Conservation (phyloP, 768 basidiomycete genomes). For the Mycena filopes region DNA sequence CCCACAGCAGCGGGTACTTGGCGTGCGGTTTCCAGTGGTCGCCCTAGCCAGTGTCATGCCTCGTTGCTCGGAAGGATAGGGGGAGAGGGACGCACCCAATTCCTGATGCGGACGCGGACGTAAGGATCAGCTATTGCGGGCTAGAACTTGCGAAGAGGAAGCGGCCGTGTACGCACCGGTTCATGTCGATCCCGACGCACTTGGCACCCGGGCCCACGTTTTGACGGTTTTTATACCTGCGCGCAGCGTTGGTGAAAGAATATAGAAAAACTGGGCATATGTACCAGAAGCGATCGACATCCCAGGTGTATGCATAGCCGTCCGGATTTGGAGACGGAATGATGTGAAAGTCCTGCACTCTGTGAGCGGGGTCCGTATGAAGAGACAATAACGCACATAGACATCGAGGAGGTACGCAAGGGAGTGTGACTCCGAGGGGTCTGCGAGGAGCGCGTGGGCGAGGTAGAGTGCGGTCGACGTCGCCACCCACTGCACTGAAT, state of each 20-base stretch:
- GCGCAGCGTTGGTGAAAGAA: background rate
- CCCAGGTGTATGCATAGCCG: conserved; percentile 82
- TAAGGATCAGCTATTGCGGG: background rate
- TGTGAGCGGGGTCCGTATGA: conserved; percentile 10
- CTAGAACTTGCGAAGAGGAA: no score
- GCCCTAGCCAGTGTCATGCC: conserved; percentile 55
- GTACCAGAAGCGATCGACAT: conserved; percentile 72
- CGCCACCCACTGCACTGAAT: conserved; percentile 76
- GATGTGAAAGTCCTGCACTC: conserved; percentile 66
- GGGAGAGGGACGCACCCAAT: conserved; percentile 58
- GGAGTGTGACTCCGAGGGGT: conserved; percentile 57
- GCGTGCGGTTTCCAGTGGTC: conserved; percentile 71
- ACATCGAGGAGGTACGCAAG: conserved; percentile 60
- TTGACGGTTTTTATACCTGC: conserved; percentile 79
- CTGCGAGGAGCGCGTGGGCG: conserved; percentile 72
- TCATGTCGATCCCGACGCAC: conserved; percentile 83
- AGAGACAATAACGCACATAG: conserved; percentile 52
- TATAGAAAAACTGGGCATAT: conserved; percentile 22
- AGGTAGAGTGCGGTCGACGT: conserved; percentile 79
- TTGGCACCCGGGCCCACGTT: conserved; percentile 55
- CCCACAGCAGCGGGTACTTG: conserved; percentile 25
- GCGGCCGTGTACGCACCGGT: conserved; percentile 58
- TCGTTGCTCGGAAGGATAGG: background rate
- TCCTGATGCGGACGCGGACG: conserved; percentile 48
- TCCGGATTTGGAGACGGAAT: conserved; percentile 77